Percentiles rank a stretch among this genome's conserved stretches.
phyloP scores from a whole-genome alignment of 2,329 filamentous ascomycete genomes.

The Fusarium avenaceum region DNA sequence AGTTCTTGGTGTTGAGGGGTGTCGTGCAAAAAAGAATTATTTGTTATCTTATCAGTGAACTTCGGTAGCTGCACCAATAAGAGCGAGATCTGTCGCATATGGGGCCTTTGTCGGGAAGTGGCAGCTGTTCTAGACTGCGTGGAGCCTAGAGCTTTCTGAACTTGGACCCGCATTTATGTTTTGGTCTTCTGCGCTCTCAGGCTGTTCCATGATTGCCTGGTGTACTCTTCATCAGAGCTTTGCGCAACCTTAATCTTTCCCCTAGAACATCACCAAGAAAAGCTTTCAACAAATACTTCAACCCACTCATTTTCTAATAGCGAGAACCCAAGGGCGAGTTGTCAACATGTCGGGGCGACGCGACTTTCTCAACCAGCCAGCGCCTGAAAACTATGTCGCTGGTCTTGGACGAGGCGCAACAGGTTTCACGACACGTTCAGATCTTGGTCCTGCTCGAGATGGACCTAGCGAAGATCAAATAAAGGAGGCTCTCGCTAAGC shows the following conservation, averaged over 20 bases:
- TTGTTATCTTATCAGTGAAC: conserved; percentile 30
- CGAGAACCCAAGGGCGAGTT: conserved; percentile 31
- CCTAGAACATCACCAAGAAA: background rate
- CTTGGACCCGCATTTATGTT: conserved; percentile 33
- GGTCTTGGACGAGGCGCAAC: conserved; percentile 98
- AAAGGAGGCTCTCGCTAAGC: conserved; percentile 95
- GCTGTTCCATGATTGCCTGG: conserved; percentile 29
- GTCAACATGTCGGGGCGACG: conserved; percentile 71
- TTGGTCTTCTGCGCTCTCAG: conserved; percentile 21
- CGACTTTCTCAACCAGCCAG: conserved; percentile 90
- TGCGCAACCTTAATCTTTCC: conserved; percentile 10
- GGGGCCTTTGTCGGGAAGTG: conserved; percentile 15
- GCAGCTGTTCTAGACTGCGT: conserved; percentile 2
- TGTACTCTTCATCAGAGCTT: conserved; percentile 26
- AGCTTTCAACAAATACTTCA: conserved; percentile 2
- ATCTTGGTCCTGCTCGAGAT: conserved; percentile 93
- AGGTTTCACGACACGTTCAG: conserved; percentile 96
- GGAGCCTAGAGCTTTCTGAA: conserved; percentile 18
- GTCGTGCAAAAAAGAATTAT: conserved; percentile 13
- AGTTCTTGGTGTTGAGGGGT: conserved; percentile 36
- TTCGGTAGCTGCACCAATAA: conserved; percentile 1
- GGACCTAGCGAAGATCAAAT: conserved; percentile 98
- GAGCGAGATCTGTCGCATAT: background rate
- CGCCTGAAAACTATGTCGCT: conserved; percentile 90
- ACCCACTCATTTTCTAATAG: conserved; percentile 10